These are phyloP conservation scores for Aspergillus phoenicis DNA, from an alignment of 2,329 filamentous ascomycete genomes.

Conservation along the genomic window DNA sequence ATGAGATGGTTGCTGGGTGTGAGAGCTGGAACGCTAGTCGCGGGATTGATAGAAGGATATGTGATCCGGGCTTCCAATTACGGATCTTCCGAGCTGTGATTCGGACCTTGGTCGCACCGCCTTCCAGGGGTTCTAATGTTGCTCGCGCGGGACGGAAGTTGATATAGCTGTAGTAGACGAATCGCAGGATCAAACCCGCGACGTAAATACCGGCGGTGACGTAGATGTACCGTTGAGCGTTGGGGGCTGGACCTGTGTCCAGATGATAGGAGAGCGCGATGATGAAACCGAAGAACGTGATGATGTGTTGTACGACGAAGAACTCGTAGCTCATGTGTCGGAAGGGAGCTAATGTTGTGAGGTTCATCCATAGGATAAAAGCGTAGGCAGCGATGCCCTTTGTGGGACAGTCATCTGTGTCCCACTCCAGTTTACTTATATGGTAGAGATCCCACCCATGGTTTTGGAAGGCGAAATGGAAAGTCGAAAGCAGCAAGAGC, in stretches of 20 bases:
- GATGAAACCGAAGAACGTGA: slow-evolving; percentile 1
- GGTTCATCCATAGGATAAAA: slow-evolving; percentile 4
- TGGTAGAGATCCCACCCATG: not conserved
- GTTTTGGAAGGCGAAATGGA: not conserved
- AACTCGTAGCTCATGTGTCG: not conserved
- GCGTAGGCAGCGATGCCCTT: slow-evolving; percentile 1
- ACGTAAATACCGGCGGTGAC: not conserved
- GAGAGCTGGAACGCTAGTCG: not conserved
- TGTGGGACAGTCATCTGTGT: slow-evolving; percentile 1
- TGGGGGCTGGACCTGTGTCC: not conserved
- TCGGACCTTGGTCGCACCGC: not conserved
- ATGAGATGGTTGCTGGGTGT: slow-evolving; percentile 1
- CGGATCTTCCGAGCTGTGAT: not conserved
- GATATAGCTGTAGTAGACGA: not conserved
- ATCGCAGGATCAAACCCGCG: not conserved
- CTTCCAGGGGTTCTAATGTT: not conserved
- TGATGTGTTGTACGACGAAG: not conserved
- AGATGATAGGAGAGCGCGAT: not conserved
- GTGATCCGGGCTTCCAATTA: not conserved
- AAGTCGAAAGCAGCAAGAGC: not conserved
- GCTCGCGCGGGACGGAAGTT: not conserved
- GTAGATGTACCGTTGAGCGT: not conserved
- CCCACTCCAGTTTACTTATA: not conserved
- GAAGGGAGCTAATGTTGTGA: not conserved
- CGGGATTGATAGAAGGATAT: not conserved